Evolutionary conservation across 805 yeast genomes (phyloP).

Genomic region (Kodamaea restingae): DNA sequence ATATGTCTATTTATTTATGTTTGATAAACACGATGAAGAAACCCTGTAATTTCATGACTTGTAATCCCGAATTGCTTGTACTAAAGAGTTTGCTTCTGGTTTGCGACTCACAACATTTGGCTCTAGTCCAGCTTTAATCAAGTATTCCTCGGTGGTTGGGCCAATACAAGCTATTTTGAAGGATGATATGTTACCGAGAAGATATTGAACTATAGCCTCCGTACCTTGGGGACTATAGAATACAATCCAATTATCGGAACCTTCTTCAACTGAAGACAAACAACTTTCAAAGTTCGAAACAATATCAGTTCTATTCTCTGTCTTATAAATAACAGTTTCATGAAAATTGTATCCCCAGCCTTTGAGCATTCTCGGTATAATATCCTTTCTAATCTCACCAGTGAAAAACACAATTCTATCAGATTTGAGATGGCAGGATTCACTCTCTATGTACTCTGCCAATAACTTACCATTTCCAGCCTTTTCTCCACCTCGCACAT

Average conservation of each 20-base stretch:
- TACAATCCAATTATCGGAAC: slow-evolving; percentile 57
- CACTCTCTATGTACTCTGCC: slow-evolving; percentile 55
- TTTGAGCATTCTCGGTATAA: slow-evolving; percentile 61
- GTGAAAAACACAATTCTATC: slow-evolving; percentile 65
- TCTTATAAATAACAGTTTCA: slow-evolving; percentile 69
- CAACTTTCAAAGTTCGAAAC: slow-evolving; percentile 29
- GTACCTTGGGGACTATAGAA: slow-evolving; percentile 94
- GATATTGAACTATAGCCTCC: slow-evolving; percentile 49
- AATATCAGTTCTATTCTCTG: slow-evolving; percentile 49
- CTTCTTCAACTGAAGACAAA: slow-evolving; percentile 5
- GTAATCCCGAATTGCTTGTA: slow-evolving; percentile 29
- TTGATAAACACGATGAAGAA: neutral
- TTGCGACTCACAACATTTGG: slow-evolving; percentile 64
- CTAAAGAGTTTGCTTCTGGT: slow-evolving; percentile 66
- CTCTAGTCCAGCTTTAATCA: slow-evolving; percentile 46
- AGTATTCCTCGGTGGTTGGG: slow-evolving; percentile 77
- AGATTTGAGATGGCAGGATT: slow-evolving; percentile 15
- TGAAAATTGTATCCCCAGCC: slow-evolving; percentile 40
- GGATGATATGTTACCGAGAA: slow-evolving; percentile 12
- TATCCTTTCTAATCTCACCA: slow-evolving; percentile 80
- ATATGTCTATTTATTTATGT: slow-evolving; percentile 1
- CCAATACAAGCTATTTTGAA: slow-evolving; percentile 74
- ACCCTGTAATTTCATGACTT: neutral
- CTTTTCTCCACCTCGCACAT: slow-evolving; percentile 64
- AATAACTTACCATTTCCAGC: slow-evolving; percentile 81